A percentile compares a stretch with the other conserved stretches of the same genome.
Conservation (phyloP, 2,329 filamentous ascomycete species). For the Phaeoacremonium minimum region DNA sequence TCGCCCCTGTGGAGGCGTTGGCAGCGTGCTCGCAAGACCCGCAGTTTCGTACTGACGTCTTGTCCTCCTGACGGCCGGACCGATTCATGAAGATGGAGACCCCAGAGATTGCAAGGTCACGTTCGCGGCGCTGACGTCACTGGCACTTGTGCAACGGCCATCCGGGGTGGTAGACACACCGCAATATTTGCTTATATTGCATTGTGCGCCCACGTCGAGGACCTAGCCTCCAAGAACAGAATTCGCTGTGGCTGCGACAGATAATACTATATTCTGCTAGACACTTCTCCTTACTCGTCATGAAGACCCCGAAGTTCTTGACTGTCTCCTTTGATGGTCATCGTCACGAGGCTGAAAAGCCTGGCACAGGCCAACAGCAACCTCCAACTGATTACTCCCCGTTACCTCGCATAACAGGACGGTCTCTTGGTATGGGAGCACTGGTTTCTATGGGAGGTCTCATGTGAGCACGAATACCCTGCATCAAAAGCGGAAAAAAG, state of each 20-base stretch:
- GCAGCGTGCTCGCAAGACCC: too few species aligned
- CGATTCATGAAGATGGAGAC: neutral
- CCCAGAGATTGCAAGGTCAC: neutral
- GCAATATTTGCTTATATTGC: neutral
- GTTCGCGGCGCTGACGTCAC: neutral
- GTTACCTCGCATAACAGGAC: slow-evolving; percentile 30
- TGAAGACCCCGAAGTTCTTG: neutral
- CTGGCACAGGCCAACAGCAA: neutral
- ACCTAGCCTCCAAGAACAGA: neutral
- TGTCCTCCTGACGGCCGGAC: neutral
- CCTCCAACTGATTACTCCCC: slow-evolving; percentile 36
- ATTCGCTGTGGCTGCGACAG: neutral
- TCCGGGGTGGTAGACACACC: neutral
- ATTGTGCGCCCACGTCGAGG: too few species aligned
- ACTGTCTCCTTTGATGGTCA: neutral
- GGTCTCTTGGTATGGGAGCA: slow-evolving; percentile 29
- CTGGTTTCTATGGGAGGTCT: slow-evolving; percentile 41
- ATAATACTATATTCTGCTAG: neutral
- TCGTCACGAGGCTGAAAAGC: neutral
- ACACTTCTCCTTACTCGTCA: neutral
- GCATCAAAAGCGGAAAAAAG: neutral
- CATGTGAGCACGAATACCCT: slow-evolving; percentile 25
- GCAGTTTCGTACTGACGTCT: too few species aligned
- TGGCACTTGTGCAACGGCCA: neutral
- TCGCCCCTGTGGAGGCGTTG: too few species aligned